A percentile compares a stretch with the other conserved stretches of the same genome.
These are phyloP conservation scores for Gossypium herbaceum DNA, from an alignment of 345 rosid genomes.

Conservation along the genomic window DNA sequence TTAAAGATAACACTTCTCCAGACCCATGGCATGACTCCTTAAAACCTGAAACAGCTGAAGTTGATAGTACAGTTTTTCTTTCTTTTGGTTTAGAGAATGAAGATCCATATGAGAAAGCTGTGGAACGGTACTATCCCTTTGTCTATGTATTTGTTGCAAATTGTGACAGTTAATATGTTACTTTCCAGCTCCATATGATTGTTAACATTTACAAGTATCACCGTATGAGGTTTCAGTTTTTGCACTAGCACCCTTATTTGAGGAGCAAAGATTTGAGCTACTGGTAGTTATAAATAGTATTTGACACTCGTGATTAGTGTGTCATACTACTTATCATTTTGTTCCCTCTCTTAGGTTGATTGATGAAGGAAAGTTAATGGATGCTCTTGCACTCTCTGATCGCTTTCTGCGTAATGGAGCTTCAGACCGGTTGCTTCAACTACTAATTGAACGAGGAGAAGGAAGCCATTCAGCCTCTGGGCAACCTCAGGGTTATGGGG, in stretches of 20 bases:
- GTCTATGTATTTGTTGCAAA: background rate
- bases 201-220: background rate
- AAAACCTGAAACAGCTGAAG: constrained; percentile 41
- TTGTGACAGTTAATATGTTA: constrained; percentile 1
- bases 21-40: constrained; percentile 33
- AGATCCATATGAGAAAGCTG: constrained; percentile 85
- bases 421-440: constrained; percentile 80
- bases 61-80: constrained; percentile 66
- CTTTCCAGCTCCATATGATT: constrained; percentile 1
- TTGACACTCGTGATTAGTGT: constrained; percentile 12
- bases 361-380: constrained; percentile 83
- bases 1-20: constrained; percentile 39
- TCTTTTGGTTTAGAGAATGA: constrained; percentile 94
- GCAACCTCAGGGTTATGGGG: constrained; percentile 51
- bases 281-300: background rate
- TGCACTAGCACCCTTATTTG: background rate
- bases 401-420: constrained; percentile 90
- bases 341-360: constrained; percentile 50
- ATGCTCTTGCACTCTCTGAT: constrained; percentile 97
- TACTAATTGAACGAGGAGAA: constrained; percentile 71
- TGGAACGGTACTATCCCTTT: constrained; percentile 50
- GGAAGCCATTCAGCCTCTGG: constrained; percentile 51
- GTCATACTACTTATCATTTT: constrained; percentile 10
- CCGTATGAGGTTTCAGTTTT: constrained; percentile 5
- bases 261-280: constrained; percentile 2